A percentile compares a stretch with the other conserved stretches of the same genome.
phyloP scores from a whole-genome alignment of 1,284 basidiomycete genomes.

The Exobasidium cylindrosporum region DNA sequence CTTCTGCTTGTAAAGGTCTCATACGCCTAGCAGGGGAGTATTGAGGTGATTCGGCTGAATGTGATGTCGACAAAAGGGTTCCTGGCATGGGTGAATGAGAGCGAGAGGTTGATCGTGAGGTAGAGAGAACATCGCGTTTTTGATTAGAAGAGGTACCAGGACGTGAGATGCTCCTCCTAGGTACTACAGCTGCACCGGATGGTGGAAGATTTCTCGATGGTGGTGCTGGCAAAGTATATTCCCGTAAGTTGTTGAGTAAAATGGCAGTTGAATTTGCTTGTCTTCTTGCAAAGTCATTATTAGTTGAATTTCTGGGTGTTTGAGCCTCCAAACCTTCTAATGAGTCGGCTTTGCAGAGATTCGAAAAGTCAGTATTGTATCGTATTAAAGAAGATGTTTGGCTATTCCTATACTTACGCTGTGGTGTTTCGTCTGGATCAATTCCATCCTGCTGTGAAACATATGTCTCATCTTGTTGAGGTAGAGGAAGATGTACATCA shows the following conservation, averaged over 20 bases:
- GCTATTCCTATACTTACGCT: too few relatives aligned
- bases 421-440: too few relatives aligned
- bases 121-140: conserved; percentile 58
- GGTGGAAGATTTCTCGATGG: conserved; percentile 13
- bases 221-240: conserved; percentile 23
- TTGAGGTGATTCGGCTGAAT: conserved; percentile 38
- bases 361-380: too few relatives aligned
- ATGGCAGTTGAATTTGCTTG: too few relatives aligned
- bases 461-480: too few relatives aligned
- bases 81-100: conserved; percentile 85
- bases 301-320: too few relatives aligned
- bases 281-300: too few relatives aligned
- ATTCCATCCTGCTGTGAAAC: too few relatives aligned
- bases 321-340: too few relatives aligned
- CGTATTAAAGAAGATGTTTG: too few relatives aligned
- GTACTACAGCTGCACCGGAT: conserved; percentile 14
- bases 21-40: conserved; percentile 38
- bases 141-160: neutral
- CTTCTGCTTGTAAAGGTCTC: conserved; percentile 34
- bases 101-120: conserved; percentile 91
- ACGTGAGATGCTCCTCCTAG: conserved; percentile 9
- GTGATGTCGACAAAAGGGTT: conserved; percentile 35
- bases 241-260: neutral
- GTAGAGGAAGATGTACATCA: too few relatives aligned
- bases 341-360: too few relatives aligned